Conservation (phyloP, 495 filamentous ascomycete genomes). For the Cercophora newfieldiana region DNA sequence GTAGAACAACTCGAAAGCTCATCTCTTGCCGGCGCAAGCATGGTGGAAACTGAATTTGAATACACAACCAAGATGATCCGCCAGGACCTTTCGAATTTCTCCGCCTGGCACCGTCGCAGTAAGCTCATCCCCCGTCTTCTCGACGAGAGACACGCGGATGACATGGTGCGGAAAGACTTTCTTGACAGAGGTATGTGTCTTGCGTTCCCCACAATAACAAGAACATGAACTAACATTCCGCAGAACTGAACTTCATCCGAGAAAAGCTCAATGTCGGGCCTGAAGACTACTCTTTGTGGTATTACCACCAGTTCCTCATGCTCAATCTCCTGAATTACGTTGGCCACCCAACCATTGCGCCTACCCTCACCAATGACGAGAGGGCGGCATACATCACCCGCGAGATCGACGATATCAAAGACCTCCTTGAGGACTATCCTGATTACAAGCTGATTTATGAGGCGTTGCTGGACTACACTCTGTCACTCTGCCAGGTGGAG, state of each 20-base stretch:
- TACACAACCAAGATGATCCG: conserved; percentile 89
- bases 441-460: conserved; percentile 82
- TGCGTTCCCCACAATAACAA: background rate
- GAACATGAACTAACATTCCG: background rate
- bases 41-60: conserved; percentile 78
- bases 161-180: conserved; percentile 62
- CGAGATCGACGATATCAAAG: conserved; percentile 68
- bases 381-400: conserved; percentile 63
- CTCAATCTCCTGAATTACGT: conserved; percentile 50
- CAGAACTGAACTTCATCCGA: conserved; percentile 73
- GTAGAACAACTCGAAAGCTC: conserved; percentile 66
- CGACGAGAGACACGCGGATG: conserved; percentile 63
- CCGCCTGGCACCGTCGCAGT: conserved; percentile 90
- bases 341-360: conserved; percentile 56
- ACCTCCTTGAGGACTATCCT: conserved; percentile 72
- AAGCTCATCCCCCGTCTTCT: conserved; percentile 77
- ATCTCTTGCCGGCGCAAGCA: conserved; percentile 50
- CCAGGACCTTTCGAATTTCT: conserved; percentile 87
- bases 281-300: conserved; percentile 92
- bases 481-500: conserved; percentile 49
- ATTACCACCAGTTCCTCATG: conserved; percentile 87
- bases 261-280: conserved; percentile 80
- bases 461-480: conserved; percentile 65
- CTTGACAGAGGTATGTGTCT: conserved; percentile 65
- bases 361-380: conserved; percentile 61